Evolutionary conservation across 2,329 filamentous ascomycete species (phyloP).

Genomic region (Trichoderma koningii): DNA sequence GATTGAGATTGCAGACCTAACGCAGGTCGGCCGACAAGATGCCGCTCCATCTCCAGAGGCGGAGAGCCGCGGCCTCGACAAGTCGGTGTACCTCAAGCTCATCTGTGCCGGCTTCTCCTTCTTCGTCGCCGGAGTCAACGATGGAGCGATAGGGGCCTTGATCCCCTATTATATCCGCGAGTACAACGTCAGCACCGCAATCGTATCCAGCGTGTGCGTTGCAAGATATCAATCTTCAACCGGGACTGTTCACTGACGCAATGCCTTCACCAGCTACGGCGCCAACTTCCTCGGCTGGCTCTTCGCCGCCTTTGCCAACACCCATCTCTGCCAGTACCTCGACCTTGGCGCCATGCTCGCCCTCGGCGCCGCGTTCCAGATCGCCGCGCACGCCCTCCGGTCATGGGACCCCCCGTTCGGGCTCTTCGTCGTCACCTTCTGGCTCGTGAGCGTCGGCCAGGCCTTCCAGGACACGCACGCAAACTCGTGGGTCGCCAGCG

Average conservation of each 20-base stretch:
- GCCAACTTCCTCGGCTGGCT: conserved; percentile 63
- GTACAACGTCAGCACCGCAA: conserved; percentile 56
- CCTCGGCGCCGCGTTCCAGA: conserved; percentile 58
- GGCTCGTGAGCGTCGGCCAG: conserved; percentile 59
- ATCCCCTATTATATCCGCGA: conserved; percentile 63
- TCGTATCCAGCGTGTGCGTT: conserved; percentile 51
- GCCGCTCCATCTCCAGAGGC: not conserved
- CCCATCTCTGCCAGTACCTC: conserved; percentile 53
- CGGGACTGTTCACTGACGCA: not conserved
- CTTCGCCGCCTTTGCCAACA: conserved; percentile 58
- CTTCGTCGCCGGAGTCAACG: conserved; percentile 66
- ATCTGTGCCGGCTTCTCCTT: conserved; percentile 61
- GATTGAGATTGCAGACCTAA: conserved; percentile 4
- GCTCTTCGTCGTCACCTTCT: conserved; percentile 60
- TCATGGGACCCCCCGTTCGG: conserved; percentile 59
- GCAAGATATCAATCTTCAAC: too few relatives aligned
- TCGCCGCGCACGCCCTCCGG: conserved; percentile 55
- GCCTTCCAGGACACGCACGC: conserved; percentile 65
- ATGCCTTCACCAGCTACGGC: conserved; percentile 46
- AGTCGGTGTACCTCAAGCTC: conserved; percentile 48
- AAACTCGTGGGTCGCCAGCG: conserved; percentile 60
- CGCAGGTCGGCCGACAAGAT: not conserved
- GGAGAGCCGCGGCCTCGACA: conserved; percentile 28
- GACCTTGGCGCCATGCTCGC: conserved; percentile 58
- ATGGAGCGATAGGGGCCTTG: conserved; percentile 64